These are phyloP conservation scores for Martiniozyma abietophila DNA, from an alignment of 805 yeast genomes.

Conservation along the genomic window DNA sequence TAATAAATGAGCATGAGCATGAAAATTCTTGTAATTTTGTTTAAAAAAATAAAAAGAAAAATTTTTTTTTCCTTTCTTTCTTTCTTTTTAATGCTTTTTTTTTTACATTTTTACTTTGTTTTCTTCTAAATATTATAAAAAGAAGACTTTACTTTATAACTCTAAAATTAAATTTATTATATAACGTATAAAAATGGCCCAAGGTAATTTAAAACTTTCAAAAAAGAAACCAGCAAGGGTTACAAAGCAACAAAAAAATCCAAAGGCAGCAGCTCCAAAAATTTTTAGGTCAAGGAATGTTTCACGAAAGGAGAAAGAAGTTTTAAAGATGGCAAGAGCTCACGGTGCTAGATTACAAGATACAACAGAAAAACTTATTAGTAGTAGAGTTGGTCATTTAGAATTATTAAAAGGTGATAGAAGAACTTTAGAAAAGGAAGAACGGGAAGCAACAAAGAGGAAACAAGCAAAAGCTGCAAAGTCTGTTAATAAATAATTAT, in stretches of 20 bases:
- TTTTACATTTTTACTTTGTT: too few species aligned
- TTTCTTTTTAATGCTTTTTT: too few species aligned
- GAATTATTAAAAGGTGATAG: conserved; percentile 88
- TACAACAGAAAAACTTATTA: conserved; percentile 71
- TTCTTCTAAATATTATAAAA: too few species aligned
- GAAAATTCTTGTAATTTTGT: too few species aligned
- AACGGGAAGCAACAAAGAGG: conserved; percentile 7
- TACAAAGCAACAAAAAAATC: conserved; percentile 57
- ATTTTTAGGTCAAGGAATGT: conserved; percentile 59
- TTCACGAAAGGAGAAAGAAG: conserved; percentile 32
- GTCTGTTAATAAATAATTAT: background rate
- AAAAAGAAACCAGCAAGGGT: conserved; percentile 41
- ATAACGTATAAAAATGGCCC: conserved; percentile 58
- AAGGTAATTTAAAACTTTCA: conserved; percentile 54
- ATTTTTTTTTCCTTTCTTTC: too few species aligned
- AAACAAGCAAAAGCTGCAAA: background rate
- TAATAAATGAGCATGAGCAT: too few species aligned
- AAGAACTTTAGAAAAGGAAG: conserved; percentile 63
- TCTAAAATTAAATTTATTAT: too few species aligned
- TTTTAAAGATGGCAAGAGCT: conserved; percentile 48
- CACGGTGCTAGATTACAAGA: conserved; percentile 25
- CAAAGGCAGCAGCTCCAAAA: conserved; percentile 67
- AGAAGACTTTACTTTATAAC: too few species aligned
- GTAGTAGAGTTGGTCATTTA: conserved; percentile 88
- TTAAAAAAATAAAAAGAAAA: too few species aligned